Evolutionary conservation across 2,329 filamentous ascomycete species (phyloP), one percentile per base, ranked within the genome.

Genomic region (Aspergillus proliferans): DNA sequence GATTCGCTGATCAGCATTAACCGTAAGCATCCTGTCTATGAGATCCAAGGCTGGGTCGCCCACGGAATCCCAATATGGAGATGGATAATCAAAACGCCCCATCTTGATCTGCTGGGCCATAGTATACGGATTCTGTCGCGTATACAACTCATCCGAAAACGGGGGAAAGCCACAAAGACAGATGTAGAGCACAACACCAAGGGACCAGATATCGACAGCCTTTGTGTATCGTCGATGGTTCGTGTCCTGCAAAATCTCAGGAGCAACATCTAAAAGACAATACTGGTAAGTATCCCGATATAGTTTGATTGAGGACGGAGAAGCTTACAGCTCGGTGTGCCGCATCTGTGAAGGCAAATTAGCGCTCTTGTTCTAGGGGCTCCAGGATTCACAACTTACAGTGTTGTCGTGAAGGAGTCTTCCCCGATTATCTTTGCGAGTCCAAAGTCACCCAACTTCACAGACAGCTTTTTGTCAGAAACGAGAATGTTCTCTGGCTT

Each of bases 351-450:
- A 50, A 33, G 21, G 39, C 19, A 21, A 41, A 44, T 70, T 57
- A 69, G 66, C 43, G 41, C 26, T 44, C 9, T 5, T 43, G 28
- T 28, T 10, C 34, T 53, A 24, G 33, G 18, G 26, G 44, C 33
- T 8, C 30, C n/a, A 30, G 15, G 38, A 18, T n/a, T 21, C 21
- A 47, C 36, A 52, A 69, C 76, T 65, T 70, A 93, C 54, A 98
- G 75, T 0, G 93, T 97, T 0, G 91, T 96, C 1, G 93, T 97
- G 66, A 98, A 98, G 0, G 92, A 96, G 65, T 96, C 90, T 67
- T 98, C 93, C 54, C 94, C 94, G 57, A 98, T 95, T 57, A 98
- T 97, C 72, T 98, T 98, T 39, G 93, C 92, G 34, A 98, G 79
- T 42, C 93, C 93, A 70, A 98, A 98, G 69, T 98, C 93, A 18